These are phyloP conservation scores for Coelastrella sp. DNA, from an alignment of 139 green algal genomes.

Conservation along the genomic window DNA sequence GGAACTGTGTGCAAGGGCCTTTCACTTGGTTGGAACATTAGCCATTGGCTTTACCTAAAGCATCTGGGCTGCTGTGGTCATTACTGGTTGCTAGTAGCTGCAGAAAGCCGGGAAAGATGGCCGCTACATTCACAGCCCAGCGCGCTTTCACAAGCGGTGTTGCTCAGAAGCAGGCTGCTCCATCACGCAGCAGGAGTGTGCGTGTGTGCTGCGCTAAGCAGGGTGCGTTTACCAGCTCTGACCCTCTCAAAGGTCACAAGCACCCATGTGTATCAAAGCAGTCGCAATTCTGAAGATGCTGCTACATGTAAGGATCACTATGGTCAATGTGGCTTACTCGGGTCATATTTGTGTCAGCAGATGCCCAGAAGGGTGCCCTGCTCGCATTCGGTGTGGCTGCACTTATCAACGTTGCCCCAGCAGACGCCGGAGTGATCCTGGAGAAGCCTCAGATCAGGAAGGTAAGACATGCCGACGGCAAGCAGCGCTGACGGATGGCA, in stretches of 20 bases:
- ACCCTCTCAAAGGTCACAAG: background rate
- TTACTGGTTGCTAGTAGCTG: background rate
- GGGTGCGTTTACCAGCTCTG: slow-evolving; percentile 16
- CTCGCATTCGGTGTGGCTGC: slow-evolving; percentile 24
- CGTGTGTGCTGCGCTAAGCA: slow-evolving; percentile 41
- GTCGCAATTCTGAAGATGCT: background rate
- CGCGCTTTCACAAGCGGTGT: slow-evolving; percentile 20
- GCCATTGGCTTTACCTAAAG: background rate
- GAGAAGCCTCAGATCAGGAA: slow-evolving; percentile 53
- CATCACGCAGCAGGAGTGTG: slow-evolving; percentile 24
- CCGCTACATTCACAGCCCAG: slow-evolving; percentile 20
- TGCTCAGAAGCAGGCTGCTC: slow-evolving; percentile 16
- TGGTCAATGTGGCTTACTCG: slow-evolving; percentile 9
- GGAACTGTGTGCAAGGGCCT: background rate
- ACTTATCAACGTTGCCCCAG: slow-evolving; percentile 22
- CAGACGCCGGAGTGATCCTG: slow-evolving; percentile 37
- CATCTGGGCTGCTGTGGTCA: background rate
- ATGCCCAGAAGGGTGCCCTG: slow-evolving; percentile 13
- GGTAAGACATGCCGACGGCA: background rate
- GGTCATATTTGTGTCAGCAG: background rate
- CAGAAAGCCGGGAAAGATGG: slow-evolving; percentile 11
- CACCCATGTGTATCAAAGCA: background rate
- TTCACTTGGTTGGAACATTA: background rate
- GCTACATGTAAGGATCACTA: background rate
- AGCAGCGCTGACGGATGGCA: background rate